phyloP scores from a whole-genome alignment of 1,139 yeast species.

The Debaryomyces sp. region DNA sequence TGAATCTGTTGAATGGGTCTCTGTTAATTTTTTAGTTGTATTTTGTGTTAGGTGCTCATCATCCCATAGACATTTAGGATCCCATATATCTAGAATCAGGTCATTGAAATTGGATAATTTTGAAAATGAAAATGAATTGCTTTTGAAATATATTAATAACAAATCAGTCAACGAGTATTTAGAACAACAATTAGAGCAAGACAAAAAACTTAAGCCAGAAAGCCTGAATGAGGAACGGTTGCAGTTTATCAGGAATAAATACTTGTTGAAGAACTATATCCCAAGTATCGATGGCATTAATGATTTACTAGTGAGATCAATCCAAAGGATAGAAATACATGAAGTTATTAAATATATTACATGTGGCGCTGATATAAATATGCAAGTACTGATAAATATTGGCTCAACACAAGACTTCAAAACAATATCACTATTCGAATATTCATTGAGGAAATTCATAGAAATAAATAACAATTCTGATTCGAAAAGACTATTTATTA shows the following conservation, averaged over 20 bases:
- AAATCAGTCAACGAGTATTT: slow-evolving; percentile 36
- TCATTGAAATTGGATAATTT: slow-evolving; percentile 56
- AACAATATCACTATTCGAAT: slow-evolving; percentile 55
- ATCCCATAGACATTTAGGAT: slow-evolving; percentile 55
- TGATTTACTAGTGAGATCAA: slow-evolving; percentile 42
- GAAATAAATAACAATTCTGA: slow-evolving; percentile 25
- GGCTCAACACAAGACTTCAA: slow-evolving; percentile 24
- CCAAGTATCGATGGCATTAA: slow-evolving; percentile 26
- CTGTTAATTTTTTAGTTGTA: slow-evolving; percentile 70
- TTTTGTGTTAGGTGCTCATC: slow-evolving; percentile 84
- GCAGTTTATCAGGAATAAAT: slow-evolving; percentile 54
- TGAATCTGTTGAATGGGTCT: slow-evolving; percentile 83
- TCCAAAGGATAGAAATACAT: slow-evolving; percentile 51
- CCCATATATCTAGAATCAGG: slow-evolving; percentile 51
- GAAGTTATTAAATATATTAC: slow-evolving; percentile 51
- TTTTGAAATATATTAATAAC: slow-evolving; percentile 48
- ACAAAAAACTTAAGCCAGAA: slow-evolving; percentile 29
- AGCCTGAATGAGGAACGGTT: slow-evolving; percentile 41
- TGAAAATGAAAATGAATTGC: slow-evolving; percentile 39
- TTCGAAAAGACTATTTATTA: slow-evolving; percentile 49
- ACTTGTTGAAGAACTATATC: slow-evolving; percentile 43
- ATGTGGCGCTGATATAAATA: slow-evolving; percentile 52
- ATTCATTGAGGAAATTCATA: slow-evolving; percentile 55
- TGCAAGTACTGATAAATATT: slow-evolving; percentile 33
- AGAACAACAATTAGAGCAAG: slow-evolving; percentile 27